Conservation (phyloP, 169 alveolate genomes). For the Plasmodium berghei region DNA sequence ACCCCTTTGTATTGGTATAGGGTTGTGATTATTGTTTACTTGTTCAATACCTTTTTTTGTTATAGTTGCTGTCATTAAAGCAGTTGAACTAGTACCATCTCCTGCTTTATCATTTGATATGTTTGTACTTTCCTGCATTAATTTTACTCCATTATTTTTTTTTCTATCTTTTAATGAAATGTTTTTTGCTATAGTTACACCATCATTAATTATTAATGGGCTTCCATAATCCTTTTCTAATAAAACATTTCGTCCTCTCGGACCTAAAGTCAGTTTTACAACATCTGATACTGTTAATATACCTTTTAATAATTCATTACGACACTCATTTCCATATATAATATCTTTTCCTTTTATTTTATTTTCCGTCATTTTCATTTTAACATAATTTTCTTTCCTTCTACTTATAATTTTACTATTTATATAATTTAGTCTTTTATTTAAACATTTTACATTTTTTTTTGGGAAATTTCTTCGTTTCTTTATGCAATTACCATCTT, state of each 20-base stretch:
- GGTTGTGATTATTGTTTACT: slow-evolving; percentile 91
- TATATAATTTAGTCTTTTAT: slow-evolving; percentile 33
- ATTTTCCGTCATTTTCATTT: slow-evolving; percentile 52
- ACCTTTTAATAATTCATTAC: slow-evolving; percentile 88
- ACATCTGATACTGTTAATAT: slow-evolving; percentile 88
- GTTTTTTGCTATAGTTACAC: slow-evolving; percentile 92
- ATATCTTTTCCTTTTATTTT: slow-evolving; percentile 81
- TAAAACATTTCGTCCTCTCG: slow-evolving; percentile 91
- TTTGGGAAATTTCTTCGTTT: slow-evolving; percentile 5
- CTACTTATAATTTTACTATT: slow-evolving; percentile 67
- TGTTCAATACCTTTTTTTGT: slow-evolving; percentile 89
- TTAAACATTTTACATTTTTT: slow-evolving; percentile 16
- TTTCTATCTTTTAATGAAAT: slow-evolving; percentile 88
- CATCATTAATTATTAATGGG: slow-evolving; percentile 92
- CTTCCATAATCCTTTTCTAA: slow-evolving; percentile 91
- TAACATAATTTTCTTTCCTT: slow-evolving; percentile 68
- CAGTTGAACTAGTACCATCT: slow-evolving; percentile 94
- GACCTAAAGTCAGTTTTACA: slow-evolving; percentile 92
- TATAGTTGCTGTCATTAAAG: slow-evolving; percentile 90
- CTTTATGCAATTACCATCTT: slow-evolving; percentile 11
- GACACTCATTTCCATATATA: slow-evolving; percentile 86
- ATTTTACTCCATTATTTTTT: slow-evolving; percentile 91
- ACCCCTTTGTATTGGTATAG: slow-evolving; percentile 90
- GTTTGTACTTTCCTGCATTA: slow-evolving; percentile 91
- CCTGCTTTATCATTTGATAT: slow-evolving; percentile 93